Evolutionary conservation across 306 rosid species (phyloP).

Genomic region (Myrica gale): DNA sequence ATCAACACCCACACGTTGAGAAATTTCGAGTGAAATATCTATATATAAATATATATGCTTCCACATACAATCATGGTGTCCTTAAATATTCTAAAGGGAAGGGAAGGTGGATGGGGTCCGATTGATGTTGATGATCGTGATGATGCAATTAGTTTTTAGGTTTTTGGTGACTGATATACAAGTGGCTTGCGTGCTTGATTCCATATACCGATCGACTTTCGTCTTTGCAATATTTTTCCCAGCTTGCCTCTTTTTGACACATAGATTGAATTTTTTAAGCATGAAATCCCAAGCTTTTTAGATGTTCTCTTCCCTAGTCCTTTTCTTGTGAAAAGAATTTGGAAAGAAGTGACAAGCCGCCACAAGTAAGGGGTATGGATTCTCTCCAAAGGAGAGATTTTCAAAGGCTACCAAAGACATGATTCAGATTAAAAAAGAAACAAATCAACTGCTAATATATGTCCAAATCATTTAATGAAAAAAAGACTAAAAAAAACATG

Average conservation of each 20-base stretch:
- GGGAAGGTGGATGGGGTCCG: neutral
- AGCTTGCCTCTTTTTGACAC: conserved; percentile 24
- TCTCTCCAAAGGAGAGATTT: too few relatives aligned
- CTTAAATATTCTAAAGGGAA: neutral
- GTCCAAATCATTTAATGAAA: too few relatives aligned
- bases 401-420: too few relatives aligned
- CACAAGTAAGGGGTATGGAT: too few relatives aligned
- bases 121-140: conserved; percentile 2
- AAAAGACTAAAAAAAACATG: too few relatives aligned
- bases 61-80: conserved; percentile 2
- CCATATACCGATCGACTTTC: conserved; percentile 11
- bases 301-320: conserved; percentile 36
- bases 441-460: too few relatives aligned
- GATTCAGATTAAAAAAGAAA: too few relatives aligned
- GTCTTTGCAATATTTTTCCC: conserved; percentile 19
- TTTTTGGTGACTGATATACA: conserved; percentile 1
- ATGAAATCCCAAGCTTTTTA: conserved; percentile 25
- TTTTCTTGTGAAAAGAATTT: conserved; percentile 31
- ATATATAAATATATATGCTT: too few relatives aligned
- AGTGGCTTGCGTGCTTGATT: conserved; percentile 25
- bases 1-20: conserved; percentile 5
- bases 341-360: conserved; percentile 34
- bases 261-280: conserved; percentile 26
- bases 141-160: neutral
- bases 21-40: neutral